These are phyloP conservation scores for Debaryomyces coudertii DNA, from an alignment of 1,139 yeast genomes.

Conservation along the genomic window DNA sequence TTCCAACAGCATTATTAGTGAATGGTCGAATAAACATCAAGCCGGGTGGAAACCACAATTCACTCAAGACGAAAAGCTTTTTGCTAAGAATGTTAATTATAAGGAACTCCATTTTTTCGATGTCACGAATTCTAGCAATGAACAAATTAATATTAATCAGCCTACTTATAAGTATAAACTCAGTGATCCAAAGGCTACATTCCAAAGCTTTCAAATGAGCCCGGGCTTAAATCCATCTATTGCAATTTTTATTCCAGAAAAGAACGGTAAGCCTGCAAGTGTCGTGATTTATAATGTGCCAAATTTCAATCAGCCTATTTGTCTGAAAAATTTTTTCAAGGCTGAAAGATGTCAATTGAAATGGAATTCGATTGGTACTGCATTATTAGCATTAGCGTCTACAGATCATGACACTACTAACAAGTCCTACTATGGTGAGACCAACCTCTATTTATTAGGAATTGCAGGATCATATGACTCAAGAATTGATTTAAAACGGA, in stretches of 20 bases:
- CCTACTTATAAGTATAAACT: conserved; percentile 66
- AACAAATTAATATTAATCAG: conserved; percentile 42
- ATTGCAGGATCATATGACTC: conserved; percentile 92
- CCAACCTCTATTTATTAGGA: conserved; percentile 86
- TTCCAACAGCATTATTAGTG: conserved; percentile 53
- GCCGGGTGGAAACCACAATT: conserved; percentile 92
- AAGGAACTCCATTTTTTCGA: conserved; percentile 78
- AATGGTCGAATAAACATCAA: conserved; percentile 81
- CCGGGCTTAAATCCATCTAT: conserved; percentile 93
- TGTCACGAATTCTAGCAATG: conserved; percentile 37
- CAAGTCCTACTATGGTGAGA: conserved; percentile 95
- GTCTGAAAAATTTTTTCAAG: conserved; percentile 88
- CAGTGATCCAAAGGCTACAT: conserved; percentile 58
- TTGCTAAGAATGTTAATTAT: conserved; percentile 61
- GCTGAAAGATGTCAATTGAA: conserved; percentile 91
- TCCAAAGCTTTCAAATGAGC: conserved; percentile 62
- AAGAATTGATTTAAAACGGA: conserved; percentile 82
- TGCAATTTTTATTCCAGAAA: conserved; percentile 89
- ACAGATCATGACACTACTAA: conserved; percentile 96
- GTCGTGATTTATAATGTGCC: conserved; percentile 82
- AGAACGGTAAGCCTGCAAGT: conserved; percentile 81
- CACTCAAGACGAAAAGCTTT: conserved; percentile 72
- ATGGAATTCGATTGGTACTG: conserved; percentile 96
- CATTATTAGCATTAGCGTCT: conserved; percentile 87
- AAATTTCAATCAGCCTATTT: conserved; percentile 75